Evolutionary conservation across 2,329 filamentous ascomycete species (phyloP), one percentile per base, ranked within the genome.

Genomic region (Cladophialophora chaetospira): DNA sequence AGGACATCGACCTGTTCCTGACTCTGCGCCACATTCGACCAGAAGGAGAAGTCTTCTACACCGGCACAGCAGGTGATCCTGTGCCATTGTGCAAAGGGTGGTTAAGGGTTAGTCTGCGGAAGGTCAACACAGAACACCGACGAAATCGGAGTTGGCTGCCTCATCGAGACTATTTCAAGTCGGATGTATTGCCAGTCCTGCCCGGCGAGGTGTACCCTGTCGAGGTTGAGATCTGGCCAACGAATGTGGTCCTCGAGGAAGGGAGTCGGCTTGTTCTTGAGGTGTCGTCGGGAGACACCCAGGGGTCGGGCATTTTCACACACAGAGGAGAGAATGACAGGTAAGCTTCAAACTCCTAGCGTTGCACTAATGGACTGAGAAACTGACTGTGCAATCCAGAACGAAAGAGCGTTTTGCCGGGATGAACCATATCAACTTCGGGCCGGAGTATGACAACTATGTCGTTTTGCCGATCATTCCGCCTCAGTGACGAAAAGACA

Each of bases 11-110:
- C 56, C 67, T 82, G 17, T 48, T 48, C 26, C 4, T 48, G 28
- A 35, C 26, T 3, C 19, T 48, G 10, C 3, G 45, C 4, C 26
- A 48, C 45, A 3, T 48, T 17, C n/a, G 3, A 3, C 25, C 3
- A 11, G 45, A 33, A 6, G 8, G 3, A 10, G 45, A 48, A n/a
- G 28, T 48, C 19, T 48, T 6, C 28, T 48, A 48, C 45, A 48
- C 45, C 4, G 79, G 79, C 40, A 82, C 79, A 11, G 77, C 78
- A 1, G 80, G 80, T 21, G 80, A 82, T 55, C 77, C 79, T 0
- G 75, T 82, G 0, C 79, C 80, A 0, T 68, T 82, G 8, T 72
- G 73, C 44, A 82, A 82, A 67, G 80, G 80, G 40, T 82, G 79
- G 79, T 72, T 80, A 23, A 76, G 80, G 13, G 74, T 76, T 9